These are phyloP conservation scores for Hericium alpestre DNA, from an alignment of 768 basidiomycete species.

Conservation along the genomic window DNA sequence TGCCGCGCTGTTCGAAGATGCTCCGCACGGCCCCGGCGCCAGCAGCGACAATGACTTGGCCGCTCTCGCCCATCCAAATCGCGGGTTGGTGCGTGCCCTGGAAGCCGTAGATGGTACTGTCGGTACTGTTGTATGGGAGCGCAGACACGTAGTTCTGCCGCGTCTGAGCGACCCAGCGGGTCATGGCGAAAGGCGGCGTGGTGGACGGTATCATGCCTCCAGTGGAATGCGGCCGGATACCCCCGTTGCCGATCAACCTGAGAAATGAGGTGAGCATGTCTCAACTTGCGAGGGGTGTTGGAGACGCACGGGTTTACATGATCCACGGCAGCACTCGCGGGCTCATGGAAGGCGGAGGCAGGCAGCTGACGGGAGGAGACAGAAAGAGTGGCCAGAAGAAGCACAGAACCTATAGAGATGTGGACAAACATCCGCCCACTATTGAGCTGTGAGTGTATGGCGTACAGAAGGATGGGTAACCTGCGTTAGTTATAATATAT, in stretches of 20 bases:
- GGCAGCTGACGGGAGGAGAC: neutral
- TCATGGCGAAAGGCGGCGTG: constrained; percentile 77
- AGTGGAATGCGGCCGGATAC: constrained; percentile 55
- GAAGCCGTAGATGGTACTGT: constrained; percentile 55
- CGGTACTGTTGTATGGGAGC: constrained; percentile 61
- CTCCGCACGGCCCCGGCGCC: constrained; percentile 40
- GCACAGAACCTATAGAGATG: no score
- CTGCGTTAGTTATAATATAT: no score
- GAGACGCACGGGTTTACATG: constrained; percentile 33
- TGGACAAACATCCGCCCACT: no score
- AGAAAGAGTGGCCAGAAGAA: neutral
- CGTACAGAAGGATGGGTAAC: no score
- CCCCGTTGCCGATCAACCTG: constrained; percentile 65
- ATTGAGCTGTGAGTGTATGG: no score
- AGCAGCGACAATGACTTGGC: constrained; percentile 48
- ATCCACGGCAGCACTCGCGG: constrained; percentile 30
- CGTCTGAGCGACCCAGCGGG: constrained; percentile 77
- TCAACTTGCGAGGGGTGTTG: neutral
- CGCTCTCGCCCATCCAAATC: constrained; percentile 84
- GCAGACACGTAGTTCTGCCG: constrained; percentile 66
- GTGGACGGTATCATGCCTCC: constrained; percentile 72
- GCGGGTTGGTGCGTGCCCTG: constrained; percentile 76
- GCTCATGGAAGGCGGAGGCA: constrained; percentile 15
- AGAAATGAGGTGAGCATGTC: neutral
- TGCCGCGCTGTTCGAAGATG: constrained; percentile 48